Evolutionary conservation across 108 stramenopile species (phyloP).

Genomic region (Cyclostephanos tholiformis): DNA sequence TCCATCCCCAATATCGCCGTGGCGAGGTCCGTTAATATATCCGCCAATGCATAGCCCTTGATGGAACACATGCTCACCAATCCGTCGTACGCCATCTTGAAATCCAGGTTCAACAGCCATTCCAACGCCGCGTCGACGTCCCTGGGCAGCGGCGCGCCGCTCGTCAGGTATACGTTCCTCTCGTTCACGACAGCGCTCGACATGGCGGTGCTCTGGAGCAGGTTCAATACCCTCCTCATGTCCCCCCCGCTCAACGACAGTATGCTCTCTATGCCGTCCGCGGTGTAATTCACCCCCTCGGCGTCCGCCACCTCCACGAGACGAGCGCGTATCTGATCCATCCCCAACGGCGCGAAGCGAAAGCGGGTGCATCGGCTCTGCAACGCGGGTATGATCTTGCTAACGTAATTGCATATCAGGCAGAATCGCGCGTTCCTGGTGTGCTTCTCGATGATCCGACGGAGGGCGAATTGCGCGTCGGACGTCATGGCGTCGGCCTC

Average conservation of each 20-base stretch:
- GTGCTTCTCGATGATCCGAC: conserved; percentile 92
- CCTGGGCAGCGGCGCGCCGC: conserved; percentile 80
- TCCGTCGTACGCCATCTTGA: conserved; percentile 58
- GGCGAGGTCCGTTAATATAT: conserved; percentile 73
- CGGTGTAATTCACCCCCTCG: conserved; percentile 64
- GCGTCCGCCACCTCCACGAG: conserved; percentile 72
- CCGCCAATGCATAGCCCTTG: conserved; percentile 82
- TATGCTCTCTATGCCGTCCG: conserved; percentile 79
- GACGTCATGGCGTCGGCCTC: conserved; percentile 95
- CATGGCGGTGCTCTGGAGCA: conserved; percentile 90
- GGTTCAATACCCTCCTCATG: conserved; percentile 92
- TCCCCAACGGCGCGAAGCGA: conserved; percentile 90
- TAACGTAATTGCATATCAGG: conserved; percentile 96
- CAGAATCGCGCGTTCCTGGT: conserved; percentile 94
- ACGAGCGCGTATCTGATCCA: conserved; percentile 77
- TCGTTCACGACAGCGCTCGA: conserved; percentile 63
- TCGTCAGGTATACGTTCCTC: conserved; percentile 76
- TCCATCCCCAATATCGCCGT: conserved; percentile 50
- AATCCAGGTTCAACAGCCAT: conserved; percentile 72
- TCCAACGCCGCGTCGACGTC: conserved; percentile 67
- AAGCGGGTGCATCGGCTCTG: conserved; percentile 94
- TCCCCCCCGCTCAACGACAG: conserved; percentile 82
- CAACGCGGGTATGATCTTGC: conserved; percentile 95
- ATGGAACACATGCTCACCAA: conserved; percentile 59
- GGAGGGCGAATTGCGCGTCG: conserved; percentile 93